Evolutionary conservation across 176 grass and related monocot genomes (phyloP), one percentile per base, ranked within the genome.

Genomic region (Metroxylon sagu): DNA sequence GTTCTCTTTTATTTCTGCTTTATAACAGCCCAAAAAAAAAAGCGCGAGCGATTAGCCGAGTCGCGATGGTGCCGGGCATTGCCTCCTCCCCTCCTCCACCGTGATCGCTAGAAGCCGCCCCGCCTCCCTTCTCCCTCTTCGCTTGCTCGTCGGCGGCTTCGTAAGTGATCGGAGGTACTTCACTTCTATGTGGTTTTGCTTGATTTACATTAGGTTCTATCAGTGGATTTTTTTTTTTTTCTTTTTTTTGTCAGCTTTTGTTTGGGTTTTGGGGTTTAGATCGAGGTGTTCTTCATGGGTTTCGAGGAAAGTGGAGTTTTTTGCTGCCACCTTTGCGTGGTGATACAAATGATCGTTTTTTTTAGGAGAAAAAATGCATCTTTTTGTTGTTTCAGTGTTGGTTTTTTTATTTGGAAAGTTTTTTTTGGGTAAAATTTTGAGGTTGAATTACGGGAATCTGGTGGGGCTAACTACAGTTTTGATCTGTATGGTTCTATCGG

Each of bases 281-380:
- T 43, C 35, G 35, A 43, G 35, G 8, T 43, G 16, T 27, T 60
- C 58, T 35, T 27, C 16, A 18, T 19, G 17, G 18, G 8, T 55
- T 10, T 48, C 30, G 18, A 58, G 51, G 14, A 57, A 18, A 54
- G 15, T 62, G 60, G 15, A 26, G 56, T 62, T 68, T 54, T 29
- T 17, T 49, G 25, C 26, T 30, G 15, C 2, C 58, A 10, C 19
- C 49, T 52, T 71, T 53, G 71, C 71, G 64, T 67, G 53, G 68
- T 39, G 26, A 59, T 29, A 10, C 35, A 62, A 66, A 61, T 56
- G 61, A 39, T 49, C 49, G 49, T 14, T 50, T 66, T 58, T 58
- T 67, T 53, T 23, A 4, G n/a, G 14, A 25, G 53, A 18, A 53
- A 4, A 21, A 50, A 50, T 67, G n/a, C 52, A 4, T 50, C 17